Percentiles rank a stretch among this genome's conserved stretches.
Evolutionary conservation across 306 rosid genomes (phyloP).

Genomic region (Oemleria cerasiformis): DNA sequence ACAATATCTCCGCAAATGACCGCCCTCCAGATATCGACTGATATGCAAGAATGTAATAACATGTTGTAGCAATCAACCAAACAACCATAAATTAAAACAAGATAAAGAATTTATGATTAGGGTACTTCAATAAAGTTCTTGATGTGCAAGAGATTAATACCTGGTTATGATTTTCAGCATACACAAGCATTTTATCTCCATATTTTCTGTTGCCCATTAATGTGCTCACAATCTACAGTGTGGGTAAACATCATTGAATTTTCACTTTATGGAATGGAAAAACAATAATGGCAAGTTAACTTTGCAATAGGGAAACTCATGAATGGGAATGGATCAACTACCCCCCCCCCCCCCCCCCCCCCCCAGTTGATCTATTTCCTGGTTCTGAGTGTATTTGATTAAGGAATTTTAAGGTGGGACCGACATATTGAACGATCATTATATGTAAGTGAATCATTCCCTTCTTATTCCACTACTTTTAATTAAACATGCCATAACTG

Average conservation of each 20-base stretch:
- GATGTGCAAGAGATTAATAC: constrained; percentile 33
- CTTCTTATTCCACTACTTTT: no score
- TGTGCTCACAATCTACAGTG: constrained; percentile 67
- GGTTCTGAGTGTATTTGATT: no score
- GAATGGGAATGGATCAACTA: no score
- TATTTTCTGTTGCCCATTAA: constrained; percentile 57
- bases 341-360: no score
- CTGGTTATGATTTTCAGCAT: constrained; percentile 94
- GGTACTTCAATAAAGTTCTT: constrained; percentile 4
- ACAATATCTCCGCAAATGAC: constrained; percentile 85
- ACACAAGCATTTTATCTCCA: constrained; percentile 71
- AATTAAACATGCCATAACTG: not conserved
- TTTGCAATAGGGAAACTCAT: no score
- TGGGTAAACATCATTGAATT: constrained; percentile 15
- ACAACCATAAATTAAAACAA: not conserved
- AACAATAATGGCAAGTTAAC: not conserved
- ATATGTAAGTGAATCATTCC: no score
- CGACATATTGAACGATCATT: no score
- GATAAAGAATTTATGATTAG: not conserved
- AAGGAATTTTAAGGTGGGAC: no score
- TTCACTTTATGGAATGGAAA: constrained; percentile 18
- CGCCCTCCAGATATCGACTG: constrained; percentile 91
- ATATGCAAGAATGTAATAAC: constrained; percentile 21
- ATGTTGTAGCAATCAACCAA: not conserved
- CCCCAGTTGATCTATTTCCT: no score